Percentiles rank a stretch among this genome's conserved stretches.
These are phyloP conservation scores for Aeminium ludgeri DNA, from an alignment of 495 filamentous ascomycete species.

Conservation along the genomic window DNA sequence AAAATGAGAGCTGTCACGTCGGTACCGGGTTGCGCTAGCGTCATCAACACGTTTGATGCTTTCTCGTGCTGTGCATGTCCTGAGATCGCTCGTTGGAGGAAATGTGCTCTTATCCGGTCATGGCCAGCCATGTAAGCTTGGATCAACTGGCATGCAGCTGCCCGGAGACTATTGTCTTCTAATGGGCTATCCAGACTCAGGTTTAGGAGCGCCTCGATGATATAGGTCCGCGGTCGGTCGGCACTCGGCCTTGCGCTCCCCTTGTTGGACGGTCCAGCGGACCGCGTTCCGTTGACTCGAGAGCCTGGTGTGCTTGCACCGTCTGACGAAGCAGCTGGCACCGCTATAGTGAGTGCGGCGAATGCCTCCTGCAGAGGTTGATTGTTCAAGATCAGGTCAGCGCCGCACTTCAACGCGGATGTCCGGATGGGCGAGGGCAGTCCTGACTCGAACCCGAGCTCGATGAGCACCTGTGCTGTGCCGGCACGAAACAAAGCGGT, in stretches of 20 bases:
- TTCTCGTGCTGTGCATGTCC: conserved; percentile 74
- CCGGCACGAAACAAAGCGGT: conserved; percentile 41
- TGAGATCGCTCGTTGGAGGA: conserved; percentile 74
- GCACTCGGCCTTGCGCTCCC: conserved; percentile 6
- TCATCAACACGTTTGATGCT: conserved; percentile 69
- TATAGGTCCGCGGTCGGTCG: conserved; percentile 32
- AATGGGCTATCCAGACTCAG: conserved; percentile 55
- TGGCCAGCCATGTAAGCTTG: conserved; percentile 82
- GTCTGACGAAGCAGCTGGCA: neutral
- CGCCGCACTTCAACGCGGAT: conserved; percentile 3
- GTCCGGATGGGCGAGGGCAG: conserved; percentile 7
- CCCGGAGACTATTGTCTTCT: conserved; percentile 57
- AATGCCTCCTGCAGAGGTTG: conserved; percentile 11
- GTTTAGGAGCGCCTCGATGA: conserved; percentile 89
- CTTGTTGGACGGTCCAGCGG: neutral
- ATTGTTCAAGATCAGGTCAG: conserved; percentile 9
- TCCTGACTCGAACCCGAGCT: conserved; percentile 5
- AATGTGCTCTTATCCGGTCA: conserved; percentile 61
- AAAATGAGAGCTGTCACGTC: conserved; percentile 37
- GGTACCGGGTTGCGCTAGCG: conserved; percentile 36
- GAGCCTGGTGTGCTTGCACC: neutral
- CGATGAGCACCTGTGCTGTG: conserved; percentile 9
- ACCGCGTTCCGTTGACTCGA: conserved; percentile 6
- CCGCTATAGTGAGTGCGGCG: conserved; percentile 1
- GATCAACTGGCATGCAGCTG: conserved; percentile 76